These are phyloP conservation scores for Penicillium canariense DNA, from an alignment of 495 filamentous ascomycete genomes.

Conservation along the genomic window DNA sequence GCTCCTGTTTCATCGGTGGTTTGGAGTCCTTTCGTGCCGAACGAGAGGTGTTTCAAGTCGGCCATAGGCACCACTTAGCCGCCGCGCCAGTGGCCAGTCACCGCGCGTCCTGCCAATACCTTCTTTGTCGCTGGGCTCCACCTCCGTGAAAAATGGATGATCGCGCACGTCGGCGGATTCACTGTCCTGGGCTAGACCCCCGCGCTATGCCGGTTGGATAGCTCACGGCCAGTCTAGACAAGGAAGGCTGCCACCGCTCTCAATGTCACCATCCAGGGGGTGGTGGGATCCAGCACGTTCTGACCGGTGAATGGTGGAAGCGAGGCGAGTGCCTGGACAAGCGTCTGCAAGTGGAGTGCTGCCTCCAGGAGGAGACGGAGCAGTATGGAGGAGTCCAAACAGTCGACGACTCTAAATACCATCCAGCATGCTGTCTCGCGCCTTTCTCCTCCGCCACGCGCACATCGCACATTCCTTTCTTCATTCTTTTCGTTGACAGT, in stretches of 20 bases:
- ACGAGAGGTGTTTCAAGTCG: slow-evolving; percentile 16
- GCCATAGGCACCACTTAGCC: slow-evolving; percentile 9
- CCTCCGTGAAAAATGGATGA: slow-evolving; percentile 17
- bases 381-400: not conserved
- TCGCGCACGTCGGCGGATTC: slow-evolving; percentile 4
- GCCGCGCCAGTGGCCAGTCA: slow-evolving; percentile 4
- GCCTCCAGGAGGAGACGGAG: slow-evolving; percentile 2
- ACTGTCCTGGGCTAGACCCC: slow-evolving; percentile 1
- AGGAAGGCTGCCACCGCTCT: not conserved
- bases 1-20: slow-evolving; percentile 14
- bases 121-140: slow-evolving; percentile 1
- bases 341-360: not conserved
- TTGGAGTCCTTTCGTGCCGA: slow-evolving; percentile 1
- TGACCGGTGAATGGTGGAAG: slow-evolving; percentile 6
- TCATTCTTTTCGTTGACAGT: slow-evolving; percentile 26
- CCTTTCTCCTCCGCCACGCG: slow-evolving; percentile 16
- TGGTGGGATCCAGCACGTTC: not conserved
- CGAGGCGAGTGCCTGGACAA: not conserved
- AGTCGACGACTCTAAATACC: slow-evolving; percentile 5
- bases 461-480: slow-evolving; percentile 22
- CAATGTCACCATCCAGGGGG: slow-evolving; percentile 7
- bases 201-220: not conserved
- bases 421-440: slow-evolving; percentile 4
- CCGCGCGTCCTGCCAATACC: not conserved
- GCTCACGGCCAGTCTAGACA: not conserved